Conservation (phyloP, 352 stramenopile genomes). For the Lagenidium sp. region DNA sequence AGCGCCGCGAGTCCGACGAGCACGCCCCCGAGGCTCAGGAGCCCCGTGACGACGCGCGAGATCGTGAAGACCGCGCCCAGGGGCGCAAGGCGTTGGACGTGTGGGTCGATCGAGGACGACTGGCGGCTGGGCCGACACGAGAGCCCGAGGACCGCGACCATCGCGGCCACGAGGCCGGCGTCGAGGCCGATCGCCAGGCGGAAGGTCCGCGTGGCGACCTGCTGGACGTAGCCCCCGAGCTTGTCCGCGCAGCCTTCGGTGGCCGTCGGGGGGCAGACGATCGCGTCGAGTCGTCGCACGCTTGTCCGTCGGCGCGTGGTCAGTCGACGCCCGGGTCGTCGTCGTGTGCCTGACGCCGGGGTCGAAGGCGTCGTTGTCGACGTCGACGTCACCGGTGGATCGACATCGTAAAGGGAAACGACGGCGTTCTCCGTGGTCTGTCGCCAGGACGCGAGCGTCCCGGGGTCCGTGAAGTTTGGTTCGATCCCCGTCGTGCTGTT, state of each 20-base stretch:
- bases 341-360: slow-evolving; percentile 1
- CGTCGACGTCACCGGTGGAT: background rate
- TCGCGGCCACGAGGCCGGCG: background rate
- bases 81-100: background rate
- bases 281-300: slow-evolving; percentile 7
- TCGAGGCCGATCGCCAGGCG: slow-evolving; percentile 5
- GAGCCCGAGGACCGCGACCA: slow-evolving; percentile 5
- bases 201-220: slow-evolving; percentile 6
- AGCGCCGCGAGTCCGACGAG: slow-evolving; percentile 12
- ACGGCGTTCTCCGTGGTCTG: background rate
- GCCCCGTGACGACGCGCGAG: background rate
- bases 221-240: slow-evolving; percentile 10
- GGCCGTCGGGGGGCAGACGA: slow-evolving; percentile 3
- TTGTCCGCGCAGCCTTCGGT: slow-evolving; percentile 6
- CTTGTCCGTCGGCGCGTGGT: slow-evolving; percentile 1
- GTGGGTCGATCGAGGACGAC: background rate
- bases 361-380: slow-evolving; percentile 1
- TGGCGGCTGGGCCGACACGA: background rate
- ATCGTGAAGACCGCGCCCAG: background rate
- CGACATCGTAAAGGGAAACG: background rate
- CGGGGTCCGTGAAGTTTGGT: slow-evolving; percentile 11
- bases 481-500: slow-evolving; percentile 5
- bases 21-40: slow-evolving; percentile 1
- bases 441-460: slow-evolving; percentile 6
- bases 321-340: background rate